Evolutionary conservation across 1,284 basidiomycete species (phyloP), one percentile per base, ranked within the genome.

Genomic region (Wallemia ichthyophaga): DNA sequence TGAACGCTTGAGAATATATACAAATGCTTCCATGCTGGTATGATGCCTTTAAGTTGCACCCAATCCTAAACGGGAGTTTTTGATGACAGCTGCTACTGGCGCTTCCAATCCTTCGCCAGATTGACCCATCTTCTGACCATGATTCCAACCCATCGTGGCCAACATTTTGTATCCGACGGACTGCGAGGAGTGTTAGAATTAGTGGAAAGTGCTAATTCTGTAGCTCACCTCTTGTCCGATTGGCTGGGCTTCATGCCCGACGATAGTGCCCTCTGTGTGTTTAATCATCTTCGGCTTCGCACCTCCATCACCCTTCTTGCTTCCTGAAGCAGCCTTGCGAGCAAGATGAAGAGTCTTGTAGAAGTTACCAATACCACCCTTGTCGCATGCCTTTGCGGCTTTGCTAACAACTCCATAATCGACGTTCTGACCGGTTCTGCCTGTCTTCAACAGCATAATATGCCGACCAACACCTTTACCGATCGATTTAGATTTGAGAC

Each of bases 91-190:
- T 0, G 75, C 77, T 57, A 85, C 66, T 7, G 82, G 82, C 5
- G 68, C 75, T n/a, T 79, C 77, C 57, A 84, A 67, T 0, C 75
- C 74, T 27, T 77, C 78, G 7, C 75, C 78, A 7, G 0, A 25
- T 11, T 74, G 67, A 1, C 82, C 82, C 63, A 84, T 83, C 13
- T 73, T 71, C 28, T 76, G 72, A 1, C 82, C 82, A 63, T 83
- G 80, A 9, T 74, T 66, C 82, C 82, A 84, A 26, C 83, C 83
- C 83, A 85, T 85, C 57, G 73, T 71, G 19, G 79, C 75, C 62
- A 86, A 66, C 77, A 87, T 76, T 68, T 71, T 76, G 70, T 85
- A 86, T 0, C 84, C 84, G 60, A 84, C 37, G n/a, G 37, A 48
- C 37, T 48, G n/a, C n/a, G n/a, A 21, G 37, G 11, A 5, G 37